Conservation (phyloP, 2,329 filamentous ascomycete species). For the Neophaeococcomyces aloes region DNA sequence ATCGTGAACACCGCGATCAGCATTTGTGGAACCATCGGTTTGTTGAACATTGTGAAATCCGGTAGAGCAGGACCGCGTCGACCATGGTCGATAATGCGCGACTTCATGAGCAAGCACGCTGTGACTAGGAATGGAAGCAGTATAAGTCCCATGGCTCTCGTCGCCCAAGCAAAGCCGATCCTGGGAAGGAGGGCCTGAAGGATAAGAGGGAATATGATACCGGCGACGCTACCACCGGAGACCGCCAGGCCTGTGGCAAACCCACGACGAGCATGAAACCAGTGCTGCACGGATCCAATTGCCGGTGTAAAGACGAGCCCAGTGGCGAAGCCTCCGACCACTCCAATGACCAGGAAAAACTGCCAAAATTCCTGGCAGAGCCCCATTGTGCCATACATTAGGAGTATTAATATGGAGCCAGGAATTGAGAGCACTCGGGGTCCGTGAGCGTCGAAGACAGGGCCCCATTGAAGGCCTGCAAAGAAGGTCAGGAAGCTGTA, state of each 20-base stretch:
- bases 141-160: conserved; percentile 36
- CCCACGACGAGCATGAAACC: conserved; percentile 64
- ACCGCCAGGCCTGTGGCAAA: conserved; percentile 73
- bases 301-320: conserved; percentile 77
- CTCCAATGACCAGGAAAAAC: conserved; percentile 69
- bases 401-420: conserved; percentile 54
- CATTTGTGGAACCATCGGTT: conserved; percentile 52
- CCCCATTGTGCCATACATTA: conserved; percentile 57
- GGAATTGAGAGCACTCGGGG: conserved; percentile 60
- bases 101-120: conserved; percentile 37
- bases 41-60: conserved; percentile 55
- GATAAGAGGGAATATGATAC: conserved; percentile 53
- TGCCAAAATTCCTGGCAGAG: conserved; percentile 72
- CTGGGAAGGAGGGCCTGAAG: conserved; percentile 37
- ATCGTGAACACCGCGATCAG: conserved; percentile 59
- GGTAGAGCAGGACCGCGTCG: conserved; percentile 48
- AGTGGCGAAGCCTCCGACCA: conserved; percentile 62
- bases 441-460: conserved; percentile 76
- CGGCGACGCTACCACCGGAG: conserved; percentile 64
- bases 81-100: too few species aligned
- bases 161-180: conserved; percentile 40
- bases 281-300: conserved; percentile 61
- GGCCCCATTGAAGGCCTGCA: conserved; percentile 74
- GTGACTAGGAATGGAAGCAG: conserved; percentile 31
- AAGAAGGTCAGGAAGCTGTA: conserved; percentile 78